Percentiles rank a stretch among this genome's conserved stretches.
Evolutionary conservation across 805 yeast genomes (phyloP).

Genomic region (Lipomyces sp.): DNA sequence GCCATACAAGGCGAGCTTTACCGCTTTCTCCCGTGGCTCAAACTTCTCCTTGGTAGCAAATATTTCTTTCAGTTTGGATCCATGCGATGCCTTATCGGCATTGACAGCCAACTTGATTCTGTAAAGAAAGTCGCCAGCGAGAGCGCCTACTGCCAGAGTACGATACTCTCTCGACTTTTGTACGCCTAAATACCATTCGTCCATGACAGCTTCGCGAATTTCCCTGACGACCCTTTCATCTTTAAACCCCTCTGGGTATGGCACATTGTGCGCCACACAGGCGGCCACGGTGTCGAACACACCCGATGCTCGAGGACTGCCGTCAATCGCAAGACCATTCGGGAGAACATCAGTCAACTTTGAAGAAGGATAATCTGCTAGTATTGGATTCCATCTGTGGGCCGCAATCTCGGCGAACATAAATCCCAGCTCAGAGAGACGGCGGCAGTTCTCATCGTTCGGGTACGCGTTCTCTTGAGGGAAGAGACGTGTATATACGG

Average conservation of each 20-base stretch:
- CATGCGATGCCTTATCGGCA: conserved; percentile 16
- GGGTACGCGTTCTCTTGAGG: conserved; percentile 39
- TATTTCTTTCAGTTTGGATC: neutral
- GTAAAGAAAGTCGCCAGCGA: conserved; percentile 35
- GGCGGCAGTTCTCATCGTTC: conserved; percentile 37
- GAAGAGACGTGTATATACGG: conserved; percentile 32
- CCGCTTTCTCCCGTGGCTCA: conserved; percentile 15
- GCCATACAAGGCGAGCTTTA: conserved; percentile 36
- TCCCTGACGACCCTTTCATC: conserved; percentile 19
- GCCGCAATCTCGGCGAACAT: conserved; percentile 38
- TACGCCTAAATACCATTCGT: conserved; percentile 39
- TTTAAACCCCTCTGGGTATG: conserved; percentile 27
- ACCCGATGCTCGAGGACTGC: conserved; percentile 38
- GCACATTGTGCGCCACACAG: conserved; percentile 30
- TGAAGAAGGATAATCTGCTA: conserved; percentile 33
- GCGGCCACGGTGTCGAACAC: conserved; percentile 36
- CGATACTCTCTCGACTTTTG: conserved; percentile 32
- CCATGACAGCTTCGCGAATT: conserved; percentile 29
- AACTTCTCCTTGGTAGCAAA: neutral
- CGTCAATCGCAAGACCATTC: conserved; percentile 36
- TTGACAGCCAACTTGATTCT: conserved; percentile 30
- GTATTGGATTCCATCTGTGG: conserved; percentile 33
- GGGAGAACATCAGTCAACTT: conserved; percentile 33
- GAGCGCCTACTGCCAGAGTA: conserved; percentile 36
- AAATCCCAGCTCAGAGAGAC: conserved; percentile 34